A percentile compares a stretch with the other conserved stretches of the same genome.
These are phyloP conservation scores for Monilinia laxa DNA, from an alignment of 2,329 filamentous ascomycete species.

Conservation along the genomic window DNA sequence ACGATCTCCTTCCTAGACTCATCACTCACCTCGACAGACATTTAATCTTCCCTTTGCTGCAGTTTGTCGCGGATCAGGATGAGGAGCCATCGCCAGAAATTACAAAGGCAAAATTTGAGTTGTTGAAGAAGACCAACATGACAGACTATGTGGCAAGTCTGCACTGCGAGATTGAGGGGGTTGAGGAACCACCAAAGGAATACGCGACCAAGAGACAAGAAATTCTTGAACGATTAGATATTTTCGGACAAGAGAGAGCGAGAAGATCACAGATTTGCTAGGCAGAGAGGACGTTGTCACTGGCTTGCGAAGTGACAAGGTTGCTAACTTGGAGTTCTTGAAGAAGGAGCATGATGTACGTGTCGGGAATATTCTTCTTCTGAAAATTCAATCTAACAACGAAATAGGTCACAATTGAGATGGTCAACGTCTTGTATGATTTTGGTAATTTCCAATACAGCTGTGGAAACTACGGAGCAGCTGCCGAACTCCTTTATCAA, in stretches of 20 bases:
- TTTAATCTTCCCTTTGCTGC: constrained; percentile 92
- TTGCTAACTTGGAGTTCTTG: constrained; percentile 95
- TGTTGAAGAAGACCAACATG: constrained; percentile 98
- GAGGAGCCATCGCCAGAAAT: constrained; percentile 73
- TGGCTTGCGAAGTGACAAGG: constrained; percentile 92
- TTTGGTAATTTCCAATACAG: constrained; percentile 98
- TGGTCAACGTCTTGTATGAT: constrained; percentile 94
- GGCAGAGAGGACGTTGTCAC: constrained; percentile 86
- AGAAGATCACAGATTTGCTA: constrained; percentile 83
- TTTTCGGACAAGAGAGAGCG: constrained; percentile 85
- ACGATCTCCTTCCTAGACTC: constrained; percentile 74
- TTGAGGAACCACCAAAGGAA: constrained; percentile 75
- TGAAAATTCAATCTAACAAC: constrained; percentile 25
- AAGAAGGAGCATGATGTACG: constrained; percentile 91
- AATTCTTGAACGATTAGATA: constrained; percentile 78
- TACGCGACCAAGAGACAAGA: constrained; percentile 87
- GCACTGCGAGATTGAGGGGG: constrained; percentile 83
- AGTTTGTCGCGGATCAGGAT: constrained; percentile 82
- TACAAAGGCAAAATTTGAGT: constrained; percentile 83
- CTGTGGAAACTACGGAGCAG: constrained; percentile 88
- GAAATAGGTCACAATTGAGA: constrained; percentile 76
- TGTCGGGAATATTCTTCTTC: constrained; percentile 29
- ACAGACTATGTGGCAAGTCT: constrained; percentile 93
- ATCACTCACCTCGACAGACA: constrained; percentile 93
- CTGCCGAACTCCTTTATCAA: constrained; percentile 91